These are phyloP conservation scores for Malassezia japonica DNA, from an alignment of 1,284 basidiomycete species.

Conservation along the genomic window DNA sequence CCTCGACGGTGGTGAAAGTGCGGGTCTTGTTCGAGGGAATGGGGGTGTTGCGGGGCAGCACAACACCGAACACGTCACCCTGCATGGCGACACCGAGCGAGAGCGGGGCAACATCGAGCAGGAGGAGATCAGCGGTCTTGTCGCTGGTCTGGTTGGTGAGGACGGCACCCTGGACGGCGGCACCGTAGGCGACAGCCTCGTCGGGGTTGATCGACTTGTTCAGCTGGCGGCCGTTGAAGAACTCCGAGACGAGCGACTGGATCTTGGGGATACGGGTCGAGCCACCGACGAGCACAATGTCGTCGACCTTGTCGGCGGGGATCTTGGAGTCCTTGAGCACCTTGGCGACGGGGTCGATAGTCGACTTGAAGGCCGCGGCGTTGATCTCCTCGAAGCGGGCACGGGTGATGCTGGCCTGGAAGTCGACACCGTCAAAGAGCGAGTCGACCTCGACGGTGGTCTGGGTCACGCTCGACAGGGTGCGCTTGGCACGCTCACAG, in stretches of 20 bases:
- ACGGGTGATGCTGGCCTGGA: constrained; percentile 52
- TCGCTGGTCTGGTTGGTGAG: constrained; percentile 48
- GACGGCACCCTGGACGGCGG: constrained; percentile 48
- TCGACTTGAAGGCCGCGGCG: constrained; percentile 84
- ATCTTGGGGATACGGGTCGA: constrained; percentile 99
- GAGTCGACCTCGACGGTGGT: constrained; percentile 99
- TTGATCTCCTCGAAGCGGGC: constrained; percentile 99
- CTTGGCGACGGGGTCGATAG: constrained; percentile 95
- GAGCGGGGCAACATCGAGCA: constrained; percentile 48
- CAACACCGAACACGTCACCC: constrained; percentile 48
- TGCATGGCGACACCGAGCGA: constrained; percentile 49
- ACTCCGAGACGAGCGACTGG: constrained; percentile 92
- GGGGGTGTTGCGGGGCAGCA: constrained; percentile 48
- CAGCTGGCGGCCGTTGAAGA: constrained; percentile 89
- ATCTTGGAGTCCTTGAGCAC: constrained; percentile 99
- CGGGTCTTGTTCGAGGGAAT: constrained; percentile 48
- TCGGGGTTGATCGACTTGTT: constrained; percentile 74
- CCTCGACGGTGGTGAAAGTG: constrained; percentile 48
- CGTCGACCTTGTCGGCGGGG: constrained; percentile 89
- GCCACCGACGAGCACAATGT: constrained; percentile 98
- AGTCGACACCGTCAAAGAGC: constrained; percentile 68
- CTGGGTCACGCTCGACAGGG: constrained; percentile 92
- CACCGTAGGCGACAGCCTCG: constrained; percentile 52
- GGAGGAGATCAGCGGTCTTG: constrained; percentile 48
- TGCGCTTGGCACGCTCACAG: constrained; percentile 98